Evolutionary conservation across 768 basidiomycete species (phyloP).

Genomic region (Pleurotus platypus): DNA sequence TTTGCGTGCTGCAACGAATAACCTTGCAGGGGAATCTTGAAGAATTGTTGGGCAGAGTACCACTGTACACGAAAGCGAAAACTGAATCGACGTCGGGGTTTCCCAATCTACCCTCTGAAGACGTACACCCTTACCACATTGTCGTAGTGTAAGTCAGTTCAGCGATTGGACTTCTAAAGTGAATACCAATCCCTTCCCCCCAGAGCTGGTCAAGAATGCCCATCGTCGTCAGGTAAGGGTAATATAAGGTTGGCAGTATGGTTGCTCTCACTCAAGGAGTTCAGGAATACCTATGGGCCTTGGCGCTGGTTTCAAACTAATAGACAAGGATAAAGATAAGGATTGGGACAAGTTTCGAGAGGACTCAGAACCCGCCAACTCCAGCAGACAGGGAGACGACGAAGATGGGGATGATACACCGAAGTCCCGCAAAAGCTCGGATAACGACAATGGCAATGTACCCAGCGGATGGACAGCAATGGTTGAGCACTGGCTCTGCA

Average conservation of each 20-base stretch:
- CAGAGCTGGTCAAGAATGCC: slow-evolving; percentile 74
- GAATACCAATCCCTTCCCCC: not conserved
- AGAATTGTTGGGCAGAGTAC: slow-evolving; percentile 65
- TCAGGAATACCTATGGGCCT: slow-evolving; percentile 76
- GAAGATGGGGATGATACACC: slow-evolving; percentile 32
- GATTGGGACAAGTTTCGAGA: slow-evolving; percentile 39
- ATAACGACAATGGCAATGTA: slow-evolving; percentile 27
- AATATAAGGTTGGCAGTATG: not conserved
- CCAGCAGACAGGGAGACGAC: slow-evolving; percentile 27
- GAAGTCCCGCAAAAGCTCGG: slow-evolving; percentile 28
- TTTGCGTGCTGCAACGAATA: slow-evolving; percentile 1
- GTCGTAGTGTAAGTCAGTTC: slow-evolving; percentile 61
- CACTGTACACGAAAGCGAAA: slow-evolving; percentile 30
- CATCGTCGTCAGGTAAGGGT: slow-evolving; percentile 62
- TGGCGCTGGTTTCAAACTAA: slow-evolving; percentile 73
- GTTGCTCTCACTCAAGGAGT: no score
- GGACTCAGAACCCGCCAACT: slow-evolving; percentile 16
- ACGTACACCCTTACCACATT: slow-evolving; percentile 69
- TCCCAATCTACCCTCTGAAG: slow-evolving; percentile 46
- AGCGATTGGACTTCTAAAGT: no score
- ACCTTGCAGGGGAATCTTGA: slow-evolving; percentile 62
- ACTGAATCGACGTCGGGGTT: slow-evolving; percentile 26
- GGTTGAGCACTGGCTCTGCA: slow-evolving; percentile 72
- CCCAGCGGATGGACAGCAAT: slow-evolving; percentile 69
- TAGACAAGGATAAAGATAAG: slow-evolving; percentile 43